Conservation (phyloP, 306 rosid species). For the Fragaria nilgerrensis region DNA sequence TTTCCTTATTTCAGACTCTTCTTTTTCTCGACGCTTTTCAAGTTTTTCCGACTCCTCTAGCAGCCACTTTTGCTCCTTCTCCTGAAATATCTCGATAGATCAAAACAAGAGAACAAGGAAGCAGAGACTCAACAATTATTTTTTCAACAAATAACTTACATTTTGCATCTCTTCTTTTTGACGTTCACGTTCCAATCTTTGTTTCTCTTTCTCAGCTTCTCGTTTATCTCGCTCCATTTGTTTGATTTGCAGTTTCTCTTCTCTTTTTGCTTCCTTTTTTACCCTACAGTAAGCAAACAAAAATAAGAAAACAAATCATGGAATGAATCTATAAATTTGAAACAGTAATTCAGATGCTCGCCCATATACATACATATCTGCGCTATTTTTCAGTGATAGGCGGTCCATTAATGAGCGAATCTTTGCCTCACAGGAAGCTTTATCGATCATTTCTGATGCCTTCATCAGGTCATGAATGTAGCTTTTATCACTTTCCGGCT, state of each 20-base stretch:
- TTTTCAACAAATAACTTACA: conserved; percentile 44
- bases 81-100: conserved; percentile 43
- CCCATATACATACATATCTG: conserved; percentile 51
- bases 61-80: conserved; percentile 44
- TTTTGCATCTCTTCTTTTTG: conserved; percentile 45
- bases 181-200: conserved; percentile 42
- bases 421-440: conserved; percentile 49
- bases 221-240: conserved; percentile 67
- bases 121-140: neutral
- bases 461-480: conserved; percentile 40
- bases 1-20: conserved; percentile 53
- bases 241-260: conserved; percentile 61
- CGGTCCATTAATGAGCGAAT: conserved; percentile 55
- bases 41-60: conserved; percentile 51
- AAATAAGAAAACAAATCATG: neutral
- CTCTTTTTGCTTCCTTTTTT: conserved; percentile 61
- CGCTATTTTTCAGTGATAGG: conserved; percentile 53
- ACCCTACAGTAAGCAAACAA: conserved; percentile 43
- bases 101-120: conserved; percentile 1
- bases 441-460: conserved; percentile 62
- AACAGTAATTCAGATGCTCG: conserved; percentile 17
- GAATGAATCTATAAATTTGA: conserved; percentile 9
- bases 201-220: conserved; percentile 65
- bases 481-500: conserved; percentile 43
- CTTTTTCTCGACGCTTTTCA: conserved; percentile 49